These are phyloP conservation scores for Aphanomyces invadans DNA, from an alignment of 352 stramenopile genomes.

Conservation along the genomic window DNA sequence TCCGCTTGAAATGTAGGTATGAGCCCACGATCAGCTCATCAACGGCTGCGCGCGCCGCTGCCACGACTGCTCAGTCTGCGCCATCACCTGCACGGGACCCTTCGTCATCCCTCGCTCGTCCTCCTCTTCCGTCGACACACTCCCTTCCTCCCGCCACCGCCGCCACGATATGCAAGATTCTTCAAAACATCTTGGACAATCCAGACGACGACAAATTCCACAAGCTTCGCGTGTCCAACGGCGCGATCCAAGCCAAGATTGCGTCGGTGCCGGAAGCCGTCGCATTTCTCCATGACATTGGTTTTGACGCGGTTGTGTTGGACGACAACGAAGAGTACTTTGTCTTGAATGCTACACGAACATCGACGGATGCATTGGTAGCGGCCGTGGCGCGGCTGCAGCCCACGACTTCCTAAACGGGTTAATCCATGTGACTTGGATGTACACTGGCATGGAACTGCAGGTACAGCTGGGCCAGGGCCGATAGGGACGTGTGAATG, in stretches of 20 bases:
- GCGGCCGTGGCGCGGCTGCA: neutral
- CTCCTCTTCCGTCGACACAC: neutral
- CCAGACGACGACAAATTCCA: constrained; percentile 22
- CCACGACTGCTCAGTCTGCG: neutral
- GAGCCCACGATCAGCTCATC: constrained; percentile 22
- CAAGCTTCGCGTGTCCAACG: constrained; percentile 16
- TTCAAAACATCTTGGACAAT: constrained; percentile 20
- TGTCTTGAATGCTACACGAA: constrained; percentile 18
- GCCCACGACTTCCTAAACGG: neutral
- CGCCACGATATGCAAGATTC: constrained; percentile 14
- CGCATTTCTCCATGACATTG: constrained; percentile 8
- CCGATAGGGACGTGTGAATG: neutral
- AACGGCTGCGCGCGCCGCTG: constrained; percentile 5
- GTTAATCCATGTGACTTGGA: neutral
- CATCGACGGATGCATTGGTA: constrained; percentile 6
- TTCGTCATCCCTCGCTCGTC: too few species aligned
- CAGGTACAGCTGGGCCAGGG: too few species aligned
- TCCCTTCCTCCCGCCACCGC: neutral
- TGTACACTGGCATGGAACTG: neutral
- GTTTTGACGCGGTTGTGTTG: constrained; percentile 13
- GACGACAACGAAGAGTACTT: constrained; percentile 22
- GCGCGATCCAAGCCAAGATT: constrained; percentile 23
- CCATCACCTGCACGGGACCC: neutral
- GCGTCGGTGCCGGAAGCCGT: constrained; percentile 8
- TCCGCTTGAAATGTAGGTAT: constrained; percentile 12